phyloP scores from a whole-genome alignment of 768 basidiomycete genomes.

The Mycena rosella region DNA sequence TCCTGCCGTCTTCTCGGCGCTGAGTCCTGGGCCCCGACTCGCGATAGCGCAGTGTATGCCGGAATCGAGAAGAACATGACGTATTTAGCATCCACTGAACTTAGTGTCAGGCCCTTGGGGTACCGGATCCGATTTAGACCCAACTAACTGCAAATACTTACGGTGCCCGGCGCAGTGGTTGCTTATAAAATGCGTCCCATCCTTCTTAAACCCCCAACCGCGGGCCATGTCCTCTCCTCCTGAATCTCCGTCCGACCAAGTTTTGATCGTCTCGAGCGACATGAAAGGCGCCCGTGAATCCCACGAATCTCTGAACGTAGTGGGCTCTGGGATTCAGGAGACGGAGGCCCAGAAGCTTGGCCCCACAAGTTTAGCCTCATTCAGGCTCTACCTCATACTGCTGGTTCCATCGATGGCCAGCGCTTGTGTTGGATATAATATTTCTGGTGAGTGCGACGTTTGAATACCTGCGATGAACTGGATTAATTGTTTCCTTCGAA shows the following conservation, averaged over 20 bases:
- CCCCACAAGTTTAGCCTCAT: conserved; percentile 22
- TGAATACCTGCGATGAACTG: not conserved
- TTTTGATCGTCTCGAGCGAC: not conserved
- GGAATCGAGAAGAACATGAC: conserved; percentile 28
- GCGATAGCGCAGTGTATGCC: conserved; percentile 24
- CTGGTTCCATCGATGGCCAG: conserved; percentile 25
- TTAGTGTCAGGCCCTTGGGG: conserved; percentile 7
- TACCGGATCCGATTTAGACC: conserved; percentile 31
- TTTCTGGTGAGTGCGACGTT: conserved; percentile 17
- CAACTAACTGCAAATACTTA: not conserved
- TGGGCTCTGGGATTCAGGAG: not conserved
- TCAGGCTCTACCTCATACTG: conserved; percentile 33
- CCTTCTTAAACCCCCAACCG: not conserved
- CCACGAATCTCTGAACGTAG: conserved; percentile 7
- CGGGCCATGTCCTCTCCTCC: not conserved
- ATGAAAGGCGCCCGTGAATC: conserved; percentile 7
- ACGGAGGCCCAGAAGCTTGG: conserved; percentile 7
- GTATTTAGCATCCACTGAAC: conserved; percentile 16
- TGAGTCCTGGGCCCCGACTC: conserved; percentile 2
- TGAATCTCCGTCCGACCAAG: not conserved
- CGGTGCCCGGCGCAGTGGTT: not conserved
- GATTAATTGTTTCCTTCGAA: conserved; percentile 25
- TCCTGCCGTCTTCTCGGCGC: conserved; percentile 21
- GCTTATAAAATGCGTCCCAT: conserved; percentile 10
- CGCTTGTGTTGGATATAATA: conserved; percentile 27